Percentiles rank a stretch among this genome's conserved stretches.
These are phyloP conservation scores for Rostrohypoxylon terebratum DNA, from an alignment of 495 filamentous ascomycete genomes.

Conservation along the genomic window DNA sequence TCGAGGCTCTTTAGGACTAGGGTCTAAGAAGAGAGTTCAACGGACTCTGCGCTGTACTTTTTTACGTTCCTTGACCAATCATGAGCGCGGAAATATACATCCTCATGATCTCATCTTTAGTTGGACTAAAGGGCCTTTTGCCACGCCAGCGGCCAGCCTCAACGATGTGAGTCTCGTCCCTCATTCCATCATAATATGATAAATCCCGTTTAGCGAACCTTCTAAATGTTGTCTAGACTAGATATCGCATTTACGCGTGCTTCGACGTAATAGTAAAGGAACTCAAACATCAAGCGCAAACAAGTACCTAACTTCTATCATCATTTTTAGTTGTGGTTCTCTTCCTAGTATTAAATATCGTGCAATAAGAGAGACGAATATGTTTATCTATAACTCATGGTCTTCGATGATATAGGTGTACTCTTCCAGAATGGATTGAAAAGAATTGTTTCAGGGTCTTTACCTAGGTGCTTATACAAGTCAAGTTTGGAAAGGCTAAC, in stretches of 20 bases:
- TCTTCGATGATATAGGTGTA: not conserved
- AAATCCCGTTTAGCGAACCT: not conserved
- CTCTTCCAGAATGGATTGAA: not conserved
- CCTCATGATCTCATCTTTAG: conserved; percentile 1
- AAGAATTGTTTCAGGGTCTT: not conserved
- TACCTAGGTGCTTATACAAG: not conserved
- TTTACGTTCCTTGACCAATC: not conserved
- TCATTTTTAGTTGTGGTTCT: not conserved
- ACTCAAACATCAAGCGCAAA: not conserved
- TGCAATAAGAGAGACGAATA: not conserved
- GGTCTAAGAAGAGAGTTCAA: conserved; percentile 5
- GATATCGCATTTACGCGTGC: not conserved
- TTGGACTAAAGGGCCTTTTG: not conserved
- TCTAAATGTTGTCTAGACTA: not conserved
- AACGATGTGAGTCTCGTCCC: not conserved
- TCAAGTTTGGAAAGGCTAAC: not conserved
- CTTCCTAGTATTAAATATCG: not conserved
- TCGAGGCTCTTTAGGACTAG: not conserved
- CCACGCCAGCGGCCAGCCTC: not conserved
- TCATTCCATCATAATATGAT: conserved; percentile 9
- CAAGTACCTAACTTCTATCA: not conserved
- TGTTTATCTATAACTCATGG: not conserved
- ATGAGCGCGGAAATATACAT: not conserved
- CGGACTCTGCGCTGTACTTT: not conserved
- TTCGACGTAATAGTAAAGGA: not conserved